These are phyloP conservation scores for Rhizoctonia solani DNA, from an alignment of 1,284 basidiomycete species.

Conservation along the genomic window DNA sequence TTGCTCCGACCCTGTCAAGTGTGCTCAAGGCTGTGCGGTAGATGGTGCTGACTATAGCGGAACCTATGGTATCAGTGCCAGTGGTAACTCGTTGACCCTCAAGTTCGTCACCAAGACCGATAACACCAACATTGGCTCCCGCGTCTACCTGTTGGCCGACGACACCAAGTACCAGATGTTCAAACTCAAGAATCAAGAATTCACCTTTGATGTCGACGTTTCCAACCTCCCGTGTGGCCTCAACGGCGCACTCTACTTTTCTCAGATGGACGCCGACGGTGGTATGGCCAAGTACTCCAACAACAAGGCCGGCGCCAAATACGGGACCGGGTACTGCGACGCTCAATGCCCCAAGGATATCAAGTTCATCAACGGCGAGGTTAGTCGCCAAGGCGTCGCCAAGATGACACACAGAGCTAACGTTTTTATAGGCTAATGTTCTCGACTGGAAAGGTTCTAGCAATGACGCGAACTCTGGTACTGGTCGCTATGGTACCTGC, in stretches of 20 bases:
- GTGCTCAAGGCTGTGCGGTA: slow-evolving; percentile 58
- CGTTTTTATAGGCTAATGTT: slow-evolving; percentile 35
- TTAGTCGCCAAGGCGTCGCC: slow-evolving; percentile 39
- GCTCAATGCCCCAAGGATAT: slow-evolving; percentile 57
- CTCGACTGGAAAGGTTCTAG: slow-evolving; percentile 26
- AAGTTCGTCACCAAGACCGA: slow-evolving; percentile 53
- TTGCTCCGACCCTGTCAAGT: slow-evolving; percentile 54
- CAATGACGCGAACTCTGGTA: slow-evolving; percentile 38
- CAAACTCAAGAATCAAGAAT: slow-evolving; percentile 59
- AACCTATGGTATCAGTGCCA: slow-evolving; percentile 54
- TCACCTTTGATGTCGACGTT: slow-evolving; percentile 62
- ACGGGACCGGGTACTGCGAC: slow-evolving; percentile 62
- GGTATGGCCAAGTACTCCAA: slow-evolving; percentile 53
- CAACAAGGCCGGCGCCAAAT: slow-evolving; percentile 62
- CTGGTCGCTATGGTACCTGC: slow-evolving; percentile 38
- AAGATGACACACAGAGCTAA: neutral
- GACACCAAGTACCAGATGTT: slow-evolving; percentile 56
- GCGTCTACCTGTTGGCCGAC: slow-evolving; percentile 55
- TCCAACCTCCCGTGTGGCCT: slow-evolving; percentile 59
- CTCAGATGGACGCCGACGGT: slow-evolving; percentile 60
- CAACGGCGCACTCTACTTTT: slow-evolving; percentile 58
- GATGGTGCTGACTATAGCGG: slow-evolving; percentile 61
- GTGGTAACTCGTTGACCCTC: slow-evolving; percentile 54
- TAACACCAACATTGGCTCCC: slow-evolving; percentile 56
- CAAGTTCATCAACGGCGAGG: slow-evolving; percentile 57